A percentile compares a stretch with the other conserved stretches of the same genome.
Evolutionary conservation across 2,329 filamentous ascomycete species (phyloP).

Genomic region (Trichoderma atroviride): DNA sequence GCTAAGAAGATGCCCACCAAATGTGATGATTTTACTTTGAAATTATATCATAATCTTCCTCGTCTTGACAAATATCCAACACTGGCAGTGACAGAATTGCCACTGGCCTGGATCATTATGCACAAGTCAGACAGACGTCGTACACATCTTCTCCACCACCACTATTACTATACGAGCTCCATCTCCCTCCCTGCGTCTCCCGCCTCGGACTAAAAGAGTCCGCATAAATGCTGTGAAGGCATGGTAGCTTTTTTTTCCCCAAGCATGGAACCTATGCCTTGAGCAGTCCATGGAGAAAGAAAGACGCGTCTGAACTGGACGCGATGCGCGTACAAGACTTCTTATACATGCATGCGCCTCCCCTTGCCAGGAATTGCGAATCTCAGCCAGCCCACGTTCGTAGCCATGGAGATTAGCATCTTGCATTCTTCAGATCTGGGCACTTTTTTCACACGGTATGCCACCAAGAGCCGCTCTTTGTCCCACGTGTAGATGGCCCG

Average conservation of each 20-base stretch:
- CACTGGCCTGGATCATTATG: not conserved
- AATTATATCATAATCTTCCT: not conserved
- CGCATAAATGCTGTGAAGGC: not conserved
- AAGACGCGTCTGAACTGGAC: not conserved
- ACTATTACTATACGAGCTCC: not conserved
- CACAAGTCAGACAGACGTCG: not conserved
- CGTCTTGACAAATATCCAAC: not conserved
- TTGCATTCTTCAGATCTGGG: constrained; percentile 6
- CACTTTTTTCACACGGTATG: not conserved
- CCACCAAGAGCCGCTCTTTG: constrained; percentile 3
- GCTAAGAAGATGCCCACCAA: not conserved
- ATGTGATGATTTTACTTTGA: not conserved
- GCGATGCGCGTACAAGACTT: not conserved
- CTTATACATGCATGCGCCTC: not conserved
- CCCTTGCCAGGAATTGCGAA: not conserved
- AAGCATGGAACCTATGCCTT: not conserved
- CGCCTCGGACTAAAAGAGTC: not conserved
- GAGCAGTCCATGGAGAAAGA: not conserved
- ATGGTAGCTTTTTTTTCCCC: not conserved
- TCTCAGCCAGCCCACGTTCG: not conserved
- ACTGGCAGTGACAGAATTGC: not conserved
- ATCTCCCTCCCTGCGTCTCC: not conserved
- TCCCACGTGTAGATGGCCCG: constrained; percentile 24
- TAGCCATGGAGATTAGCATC: constrained; percentile 15
- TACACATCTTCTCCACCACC: not conserved